A percentile compares a stretch with the other conserved stretches of the same genome.
Conservation (phyloP, 2,329 filamentous ascomycete species). For the Magnaporthiopsis rhizophila region DNA sequence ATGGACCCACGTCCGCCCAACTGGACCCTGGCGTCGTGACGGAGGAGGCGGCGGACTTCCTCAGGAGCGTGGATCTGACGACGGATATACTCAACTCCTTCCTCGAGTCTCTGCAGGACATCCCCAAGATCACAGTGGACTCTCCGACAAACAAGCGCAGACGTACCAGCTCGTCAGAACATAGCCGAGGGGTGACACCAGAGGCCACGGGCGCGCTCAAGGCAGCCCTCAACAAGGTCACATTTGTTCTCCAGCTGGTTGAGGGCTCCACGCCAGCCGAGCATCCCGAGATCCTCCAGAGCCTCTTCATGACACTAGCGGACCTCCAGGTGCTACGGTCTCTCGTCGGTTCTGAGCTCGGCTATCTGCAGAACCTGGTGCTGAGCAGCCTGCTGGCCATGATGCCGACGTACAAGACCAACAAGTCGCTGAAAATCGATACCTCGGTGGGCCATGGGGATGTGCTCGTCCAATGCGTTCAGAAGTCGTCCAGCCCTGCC, state of each 20-base stretch:
- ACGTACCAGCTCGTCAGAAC: constrained; percentile 66
- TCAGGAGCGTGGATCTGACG: constrained; percentile 66
- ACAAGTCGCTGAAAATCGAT: constrained; percentile 59
- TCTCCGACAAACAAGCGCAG: constrained; percentile 71
- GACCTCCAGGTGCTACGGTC: constrained; percentile 80
- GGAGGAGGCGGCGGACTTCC: constrained; percentile 60
- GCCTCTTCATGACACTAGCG: constrained; percentile 76
- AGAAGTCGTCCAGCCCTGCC: constrained; percentile 83
- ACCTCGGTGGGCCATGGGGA: constrained; percentile 77
- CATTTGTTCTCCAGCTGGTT: constrained; percentile 80
- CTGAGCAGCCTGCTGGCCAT: constrained; percentile 77
- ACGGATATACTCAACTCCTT: constrained; percentile 65
- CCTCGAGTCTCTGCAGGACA: constrained; percentile 64
- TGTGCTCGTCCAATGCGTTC: constrained; percentile 86
- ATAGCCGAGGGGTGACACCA: constrained; percentile 48
- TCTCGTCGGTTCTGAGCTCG: constrained; percentile 75
- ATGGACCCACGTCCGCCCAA: constrained; percentile 29
- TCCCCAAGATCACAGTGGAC: constrained; percentile 63
- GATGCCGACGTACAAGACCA: constrained; percentile 64
- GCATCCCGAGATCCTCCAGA: constrained; percentile 68
- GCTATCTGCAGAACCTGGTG: constrained; percentile 81
- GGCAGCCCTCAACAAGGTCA: constrained; percentile 65
- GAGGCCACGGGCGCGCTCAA: constrained; percentile 59
- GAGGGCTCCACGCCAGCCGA: constrained; percentile 70
- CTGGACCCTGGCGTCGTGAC: constrained; percentile 33